Percentiles rank a stretch among this genome's conserved stretches.
Evolutionary conservation across 164 flowering plant species (phyloP).

Genomic region (Aristolochia californica): DNA sequence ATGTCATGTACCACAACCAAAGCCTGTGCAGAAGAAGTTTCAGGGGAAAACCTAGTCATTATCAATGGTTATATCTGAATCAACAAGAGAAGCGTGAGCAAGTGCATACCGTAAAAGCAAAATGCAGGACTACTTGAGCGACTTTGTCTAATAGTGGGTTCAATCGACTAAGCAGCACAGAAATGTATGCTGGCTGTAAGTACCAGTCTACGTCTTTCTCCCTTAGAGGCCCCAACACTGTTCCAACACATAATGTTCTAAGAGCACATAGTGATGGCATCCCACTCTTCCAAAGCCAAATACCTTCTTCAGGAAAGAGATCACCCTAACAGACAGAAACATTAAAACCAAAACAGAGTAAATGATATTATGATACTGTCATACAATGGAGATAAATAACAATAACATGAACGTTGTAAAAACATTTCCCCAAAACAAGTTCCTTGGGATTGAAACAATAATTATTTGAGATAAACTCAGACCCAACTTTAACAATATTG

Average conservation of each 20-base stretch:
- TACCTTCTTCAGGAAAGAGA: conserved; percentile 79
- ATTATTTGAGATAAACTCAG: no score
- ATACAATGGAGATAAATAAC: no score
- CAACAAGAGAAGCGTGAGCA: background rate
- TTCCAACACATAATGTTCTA: conserved; percentile 57
- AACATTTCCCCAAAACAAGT: no score
- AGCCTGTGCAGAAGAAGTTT: conserved; percentile 31
- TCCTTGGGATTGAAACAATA: no score
- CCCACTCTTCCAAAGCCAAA: conserved; percentile 85
- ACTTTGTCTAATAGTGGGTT: conserved; percentile 60
- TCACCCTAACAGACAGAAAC: conserved; percentile 47
- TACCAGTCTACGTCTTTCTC: conserved; percentile 80
- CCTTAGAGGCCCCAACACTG: conserved; percentile 64
- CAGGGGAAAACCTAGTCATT: background rate
- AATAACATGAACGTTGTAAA: no score
- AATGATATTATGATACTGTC: no score
- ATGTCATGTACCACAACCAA: conserved; percentile 83
- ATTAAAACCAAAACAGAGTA: no score
- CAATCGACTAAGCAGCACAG: conserved; percentile 58
- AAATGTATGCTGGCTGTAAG: conserved; percentile 44
- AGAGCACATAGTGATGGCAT: conserved; percentile 70
- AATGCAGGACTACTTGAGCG: conserved; percentile 64
- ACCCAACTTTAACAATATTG: no score
- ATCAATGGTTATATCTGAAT: background rate
- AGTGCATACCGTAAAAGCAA: conserved; percentile 70